Evolutionary conservation across 225 moss, liverwort and hornwort genomes (phyloP).

Genomic region (Marchantia polymorpha): DNA sequence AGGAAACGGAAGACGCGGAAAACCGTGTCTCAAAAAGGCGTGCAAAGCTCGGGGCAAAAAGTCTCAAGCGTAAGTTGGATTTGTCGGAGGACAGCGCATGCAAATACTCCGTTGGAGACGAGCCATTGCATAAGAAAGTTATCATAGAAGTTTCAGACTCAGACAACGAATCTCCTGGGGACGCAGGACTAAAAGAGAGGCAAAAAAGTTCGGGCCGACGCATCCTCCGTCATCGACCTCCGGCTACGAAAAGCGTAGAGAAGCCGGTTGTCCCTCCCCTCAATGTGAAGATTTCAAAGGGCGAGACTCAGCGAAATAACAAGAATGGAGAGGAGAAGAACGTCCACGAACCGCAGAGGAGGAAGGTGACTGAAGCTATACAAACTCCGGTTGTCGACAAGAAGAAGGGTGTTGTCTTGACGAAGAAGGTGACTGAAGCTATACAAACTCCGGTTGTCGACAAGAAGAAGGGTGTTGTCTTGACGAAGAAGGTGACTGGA

Average conservation of each 20-base stretch:
- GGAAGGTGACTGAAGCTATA: neutral
- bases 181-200: neutral
- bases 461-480: no score
- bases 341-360: neutral
- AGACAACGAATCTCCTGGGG: neutral
- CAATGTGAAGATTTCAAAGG: no score
- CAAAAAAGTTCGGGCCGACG: neutral
- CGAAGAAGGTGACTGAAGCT: conserved; percentile 6
- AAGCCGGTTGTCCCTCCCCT: neutral
- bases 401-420: conserved; percentile 6
- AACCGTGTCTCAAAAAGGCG: neutral
- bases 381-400: neutral
- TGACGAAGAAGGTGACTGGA: neutral
- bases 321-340: neutral
- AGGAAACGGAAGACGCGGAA: neutral
- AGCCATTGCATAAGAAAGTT: neutral
- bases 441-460: no score
- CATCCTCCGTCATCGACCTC: neutral
- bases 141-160: neutral
- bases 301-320: neutral
- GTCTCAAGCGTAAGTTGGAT: conserved; percentile 8
- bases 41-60: neutral
- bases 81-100: neutral
- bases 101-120: neutral
- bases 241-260: neutral